phyloP scores from a whole-genome alignment of 2,329 filamentous ascomycete species.

The Aureobasidium leucospermi region DNA sequence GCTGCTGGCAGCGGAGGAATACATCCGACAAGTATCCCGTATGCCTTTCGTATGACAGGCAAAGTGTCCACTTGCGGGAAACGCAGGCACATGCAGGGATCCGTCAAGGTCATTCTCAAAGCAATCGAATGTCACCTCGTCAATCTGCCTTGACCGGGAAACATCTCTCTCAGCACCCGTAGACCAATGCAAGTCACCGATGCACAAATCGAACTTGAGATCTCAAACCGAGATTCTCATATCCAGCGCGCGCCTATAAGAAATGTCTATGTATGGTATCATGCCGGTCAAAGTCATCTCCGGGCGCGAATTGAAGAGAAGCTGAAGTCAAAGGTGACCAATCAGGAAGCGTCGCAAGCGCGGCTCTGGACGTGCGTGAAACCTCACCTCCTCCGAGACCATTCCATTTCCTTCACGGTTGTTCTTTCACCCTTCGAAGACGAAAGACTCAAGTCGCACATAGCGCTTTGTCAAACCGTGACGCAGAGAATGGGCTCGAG shows the following conservation, averaged over 20 bases:
- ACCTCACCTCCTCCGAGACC: background rate
- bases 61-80: background rate
- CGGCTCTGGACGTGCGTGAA: constrained; percentile 2
- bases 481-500: background rate
- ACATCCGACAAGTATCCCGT: background rate
- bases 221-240: background rate
- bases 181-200: background rate
- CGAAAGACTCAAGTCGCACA: background rate
- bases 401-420: background rate
- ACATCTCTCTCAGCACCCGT: background rate
- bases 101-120: background rate
- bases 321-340: background rate
- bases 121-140: background rate
- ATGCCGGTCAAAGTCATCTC: too few species aligned
- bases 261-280: background rate
- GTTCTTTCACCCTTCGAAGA: background rate
- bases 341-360: constrained; percentile 4
- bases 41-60: background rate
- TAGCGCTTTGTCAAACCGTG: constrained; percentile 10
- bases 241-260: background rate
- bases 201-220: background rate
- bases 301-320: background rate
- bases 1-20: background rate
- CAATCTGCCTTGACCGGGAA: background rate
- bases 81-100: background rate